Conservation (phyloP, 768 basidiomycete genomes). For the Suillus sp. region DNA sequence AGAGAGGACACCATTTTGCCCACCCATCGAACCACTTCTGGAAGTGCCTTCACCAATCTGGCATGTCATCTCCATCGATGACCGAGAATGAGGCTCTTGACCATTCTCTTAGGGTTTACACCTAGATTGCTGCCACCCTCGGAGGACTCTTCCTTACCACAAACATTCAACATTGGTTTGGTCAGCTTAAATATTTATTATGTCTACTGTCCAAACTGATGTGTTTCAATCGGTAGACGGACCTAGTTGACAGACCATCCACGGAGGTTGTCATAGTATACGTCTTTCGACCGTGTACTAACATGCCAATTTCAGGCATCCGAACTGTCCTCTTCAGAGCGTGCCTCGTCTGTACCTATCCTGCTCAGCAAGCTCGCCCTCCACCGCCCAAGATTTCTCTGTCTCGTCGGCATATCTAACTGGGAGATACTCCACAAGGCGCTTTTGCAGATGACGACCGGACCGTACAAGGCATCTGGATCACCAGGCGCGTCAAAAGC, state of each 20-base stretch:
- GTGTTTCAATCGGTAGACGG: constrained; percentile 51
- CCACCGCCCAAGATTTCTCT: constrained; percentile 65
- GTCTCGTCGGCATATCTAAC: constrained; percentile 79
- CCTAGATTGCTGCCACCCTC: constrained; percentile 48
- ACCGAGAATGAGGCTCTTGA: background rate
- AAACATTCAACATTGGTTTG: constrained; percentile 61
- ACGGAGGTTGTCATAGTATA: constrained; percentile 44
- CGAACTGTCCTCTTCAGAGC: constrained; percentile 57
- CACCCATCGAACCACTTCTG: constrained; percentile 85
- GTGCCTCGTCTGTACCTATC: constrained; percentile 51
- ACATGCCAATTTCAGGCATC: constrained; percentile 42
- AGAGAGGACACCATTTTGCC: constrained; percentile 76
- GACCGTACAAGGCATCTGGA: constrained; percentile 14
- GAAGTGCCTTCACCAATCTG: constrained; percentile 67
- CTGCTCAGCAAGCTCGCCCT: constrained; percentile 61
- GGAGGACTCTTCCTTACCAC: constrained; percentile 64
- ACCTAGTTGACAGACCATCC: constrained; percentile 72
- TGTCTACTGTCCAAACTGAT: background rate
- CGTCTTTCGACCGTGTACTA: constrained; percentile 2
- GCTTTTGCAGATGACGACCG: constrained; percentile 32
- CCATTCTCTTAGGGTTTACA: constrained; percentile 53
- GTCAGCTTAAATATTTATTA: constrained; percentile 43
- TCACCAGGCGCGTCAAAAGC: constrained; percentile 13
- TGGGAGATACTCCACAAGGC: constrained; percentile 45
- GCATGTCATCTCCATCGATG: constrained; percentile 31